phyloP scores from a whole-genome alignment of 129 eudicot genomes.

The Flaveria trinervia region DNA sequence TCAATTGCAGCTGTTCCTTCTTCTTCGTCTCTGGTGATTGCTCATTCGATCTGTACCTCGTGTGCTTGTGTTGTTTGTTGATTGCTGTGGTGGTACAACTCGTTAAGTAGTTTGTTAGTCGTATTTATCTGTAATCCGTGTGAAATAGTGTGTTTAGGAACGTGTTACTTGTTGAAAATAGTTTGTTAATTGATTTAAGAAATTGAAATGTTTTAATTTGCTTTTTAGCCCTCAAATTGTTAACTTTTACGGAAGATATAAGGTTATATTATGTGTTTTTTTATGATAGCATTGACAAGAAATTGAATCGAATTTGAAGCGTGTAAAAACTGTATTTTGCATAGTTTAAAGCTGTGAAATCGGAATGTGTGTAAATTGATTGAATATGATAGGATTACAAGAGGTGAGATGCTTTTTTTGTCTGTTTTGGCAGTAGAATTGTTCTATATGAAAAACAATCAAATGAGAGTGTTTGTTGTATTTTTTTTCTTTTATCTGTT shows the following conservation, averaged over 20 bases:
- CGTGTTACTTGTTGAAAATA: background rate
- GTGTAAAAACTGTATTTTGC: background rate
- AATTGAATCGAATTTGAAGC: background rate
- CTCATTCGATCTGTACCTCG: background rate
- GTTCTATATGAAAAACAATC: background rate
- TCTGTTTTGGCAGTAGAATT: background rate
- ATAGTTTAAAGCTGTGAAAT: background rate
- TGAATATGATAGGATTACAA: background rate
- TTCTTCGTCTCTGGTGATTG: conserved; percentile 51
- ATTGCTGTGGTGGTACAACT: background rate
- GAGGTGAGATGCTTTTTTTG: conserved; percentile 3
- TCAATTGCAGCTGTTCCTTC: conserved; percentile 65
- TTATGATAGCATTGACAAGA: background rate
- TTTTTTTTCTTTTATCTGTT: background rate
- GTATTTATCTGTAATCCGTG: background rate
- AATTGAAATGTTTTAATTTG: background rate
- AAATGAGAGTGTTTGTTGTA: background rate
- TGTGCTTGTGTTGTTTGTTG: background rate
- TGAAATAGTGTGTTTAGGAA: background rate
- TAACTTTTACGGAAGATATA: background rate
- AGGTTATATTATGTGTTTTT: background rate
- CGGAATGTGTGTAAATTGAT: background rate
- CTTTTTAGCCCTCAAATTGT: background rate
- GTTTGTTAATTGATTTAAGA: background rate
- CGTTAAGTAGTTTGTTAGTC: background rate